Evolutionary conservation across 1,284 basidiomycete species (phyloP).

Genomic region (Tilletia setariae): DNA sequence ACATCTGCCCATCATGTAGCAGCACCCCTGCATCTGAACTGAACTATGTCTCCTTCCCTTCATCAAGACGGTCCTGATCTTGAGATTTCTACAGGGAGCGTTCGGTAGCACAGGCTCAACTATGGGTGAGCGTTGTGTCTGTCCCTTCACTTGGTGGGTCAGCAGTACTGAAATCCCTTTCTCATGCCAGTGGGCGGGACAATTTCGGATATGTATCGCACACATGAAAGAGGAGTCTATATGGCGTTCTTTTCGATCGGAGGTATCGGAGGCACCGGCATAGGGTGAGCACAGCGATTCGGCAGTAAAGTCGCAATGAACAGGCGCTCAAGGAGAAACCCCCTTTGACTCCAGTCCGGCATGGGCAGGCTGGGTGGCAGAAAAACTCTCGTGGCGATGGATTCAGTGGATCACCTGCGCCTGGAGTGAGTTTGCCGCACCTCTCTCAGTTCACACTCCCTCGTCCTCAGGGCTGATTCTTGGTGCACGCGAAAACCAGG

Average conservation of each 20-base stretch:
- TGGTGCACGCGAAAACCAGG: conserved; percentile 35
- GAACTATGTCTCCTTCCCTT: background rate
- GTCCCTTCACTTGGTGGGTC: background rate
- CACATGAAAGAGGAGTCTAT: conserved; percentile 61
- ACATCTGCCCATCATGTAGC: too few species aligned
- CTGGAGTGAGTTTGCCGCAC: conserved; percentile 61
- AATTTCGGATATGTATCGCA: conserved; percentile 54
- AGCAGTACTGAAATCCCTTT: background rate
- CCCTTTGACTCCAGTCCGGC: conserved; percentile 61
- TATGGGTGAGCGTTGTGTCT: conserved; percentile 53
- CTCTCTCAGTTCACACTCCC: background rate
- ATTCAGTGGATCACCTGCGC: conserved; percentile 66
- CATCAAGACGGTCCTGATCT: conserved; percentile 64
- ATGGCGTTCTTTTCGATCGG: conserved; percentile 64
- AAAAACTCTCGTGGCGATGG: conserved; percentile 70
- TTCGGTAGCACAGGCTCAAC: conserved; percentile 66
- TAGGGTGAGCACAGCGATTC: conserved; percentile 1
- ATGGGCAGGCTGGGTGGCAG: conserved; percentile 69
- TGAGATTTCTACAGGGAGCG: conserved; percentile 67
- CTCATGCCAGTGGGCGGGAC: conserved; percentile 65
- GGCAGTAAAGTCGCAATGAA: too few species aligned
- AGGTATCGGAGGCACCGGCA: background rate
- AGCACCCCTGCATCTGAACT: background rate
- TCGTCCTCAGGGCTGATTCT: background rate
- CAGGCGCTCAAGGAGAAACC: too few species aligned